Evolutionary conservation across 306 rosid species (phyloP).

Genomic region (Ziziphus jujuba): DNA sequence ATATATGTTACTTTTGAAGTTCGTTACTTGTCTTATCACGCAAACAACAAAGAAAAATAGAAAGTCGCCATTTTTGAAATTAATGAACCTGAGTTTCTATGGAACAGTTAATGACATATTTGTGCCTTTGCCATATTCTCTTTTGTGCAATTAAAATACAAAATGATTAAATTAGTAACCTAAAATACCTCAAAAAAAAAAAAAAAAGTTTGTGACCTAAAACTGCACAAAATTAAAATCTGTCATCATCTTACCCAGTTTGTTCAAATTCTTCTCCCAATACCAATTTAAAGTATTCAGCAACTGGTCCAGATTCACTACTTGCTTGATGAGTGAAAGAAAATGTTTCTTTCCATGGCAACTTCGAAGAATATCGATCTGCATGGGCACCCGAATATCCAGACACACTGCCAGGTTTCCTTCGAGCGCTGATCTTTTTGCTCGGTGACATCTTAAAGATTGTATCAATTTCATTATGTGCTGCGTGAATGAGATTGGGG

Average conservation of each 20-base stretch:
- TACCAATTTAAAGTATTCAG: slow-evolving; percentile 52
- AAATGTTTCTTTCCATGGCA: slow-evolving; percentile 74
- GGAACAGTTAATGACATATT: background rate
- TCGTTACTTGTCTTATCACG: slow-evolving; percentile 1
- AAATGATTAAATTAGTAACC: background rate
- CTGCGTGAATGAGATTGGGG: slow-evolving; percentile 38
- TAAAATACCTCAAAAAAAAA: background rate
- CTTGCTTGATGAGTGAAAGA: slow-evolving; percentile 33
- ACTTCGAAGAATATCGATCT: slow-evolving; percentile 38
- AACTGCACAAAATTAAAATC: too few relatives aligned
- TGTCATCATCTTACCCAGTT: slow-evolving; percentile 50
- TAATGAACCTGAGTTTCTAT: background rate
- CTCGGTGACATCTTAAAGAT: slow-evolving; percentile 49
- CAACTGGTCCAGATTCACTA: slow-evolving; percentile 15
- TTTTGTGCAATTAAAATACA: too few relatives aligned
- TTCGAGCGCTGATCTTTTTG: slow-evolving; percentile 34
- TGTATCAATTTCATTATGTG: slow-evolving; percentile 33
- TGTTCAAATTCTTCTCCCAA: slow-evolving; percentile 48
- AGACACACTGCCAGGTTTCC: slow-evolving; percentile 21
- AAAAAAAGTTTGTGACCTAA: too few relatives aligned
- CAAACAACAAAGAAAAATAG: background rate
- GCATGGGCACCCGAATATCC: slow-evolving; percentile 72
- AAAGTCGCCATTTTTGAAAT: background rate
- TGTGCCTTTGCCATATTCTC: too few relatives aligned
- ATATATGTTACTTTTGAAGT: too few relatives aligned